phyloP scores from a whole-genome alignment of 2,329 filamentous ascomycete genomes.

The Metarhizium robertsii region DNA sequence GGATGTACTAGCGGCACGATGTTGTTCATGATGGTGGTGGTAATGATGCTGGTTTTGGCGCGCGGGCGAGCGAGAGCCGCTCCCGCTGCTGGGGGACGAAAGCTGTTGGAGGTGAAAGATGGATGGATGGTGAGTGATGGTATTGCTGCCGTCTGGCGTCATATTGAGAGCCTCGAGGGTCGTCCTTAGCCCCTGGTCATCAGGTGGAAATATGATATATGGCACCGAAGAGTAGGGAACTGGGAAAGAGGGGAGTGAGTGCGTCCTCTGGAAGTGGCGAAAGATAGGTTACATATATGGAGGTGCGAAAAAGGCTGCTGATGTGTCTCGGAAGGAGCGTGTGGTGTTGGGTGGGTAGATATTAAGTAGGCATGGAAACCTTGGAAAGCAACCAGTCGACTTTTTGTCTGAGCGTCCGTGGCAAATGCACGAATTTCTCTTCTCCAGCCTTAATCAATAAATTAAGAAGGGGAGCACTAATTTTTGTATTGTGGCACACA shows the following conservation, averaged over 20 bases:
- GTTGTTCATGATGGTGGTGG: slow-evolving; percentile 1
- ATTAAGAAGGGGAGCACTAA: too few relatives aligned
- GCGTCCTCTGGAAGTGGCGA: neutral
- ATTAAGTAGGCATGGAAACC: too few relatives aligned
- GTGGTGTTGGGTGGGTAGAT: too few relatives aligned
- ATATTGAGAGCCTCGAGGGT: slow-evolving; percentile 15
- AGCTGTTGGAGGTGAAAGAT: slow-evolving; percentile 31
- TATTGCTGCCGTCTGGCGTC: slow-evolving; percentile 31
- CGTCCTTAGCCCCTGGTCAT: neutral
- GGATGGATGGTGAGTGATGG: slow-evolving; percentile 34
- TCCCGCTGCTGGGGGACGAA: slow-evolving; percentile 13
- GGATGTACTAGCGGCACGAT: slow-evolving; percentile 34
- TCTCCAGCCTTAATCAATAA: too few relatives aligned
- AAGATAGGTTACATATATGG: neutral
- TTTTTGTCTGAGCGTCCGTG: too few relatives aligned
- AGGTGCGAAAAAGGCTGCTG: too few relatives aligned
- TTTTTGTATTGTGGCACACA: too few relatives aligned
- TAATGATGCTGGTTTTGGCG: slow-evolving; percentile 5
- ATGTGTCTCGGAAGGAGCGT: too few relatives aligned
- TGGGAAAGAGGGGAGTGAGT: neutral
- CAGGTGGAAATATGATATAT: neutral
- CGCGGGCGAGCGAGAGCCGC: slow-evolving; percentile 18
- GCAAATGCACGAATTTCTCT: too few relatives aligned
- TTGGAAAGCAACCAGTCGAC: too few relatives aligned
- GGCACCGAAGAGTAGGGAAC: neutral